Base-by-base conservation (phyloP, 331 rosid genomes). In the Quercus phellos region DNA sequence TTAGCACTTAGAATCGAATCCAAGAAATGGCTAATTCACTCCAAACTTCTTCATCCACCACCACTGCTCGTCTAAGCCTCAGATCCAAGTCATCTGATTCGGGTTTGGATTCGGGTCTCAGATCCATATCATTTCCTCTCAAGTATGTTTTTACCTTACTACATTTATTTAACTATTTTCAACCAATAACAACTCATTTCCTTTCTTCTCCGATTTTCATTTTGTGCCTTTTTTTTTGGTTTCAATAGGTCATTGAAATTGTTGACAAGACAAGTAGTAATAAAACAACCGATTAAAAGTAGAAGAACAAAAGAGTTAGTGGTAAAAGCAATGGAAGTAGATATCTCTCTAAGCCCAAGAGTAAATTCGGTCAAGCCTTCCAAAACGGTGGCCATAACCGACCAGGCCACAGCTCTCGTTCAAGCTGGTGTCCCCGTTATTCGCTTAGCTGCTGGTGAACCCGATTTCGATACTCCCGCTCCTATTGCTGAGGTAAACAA, bases 391-490 rank as follows among this genome's bases (percentile, higher is more conserved):
- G 94, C 90, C 26, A 89, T 94, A 12, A 91, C 89, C 21, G 98
- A 94, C 81, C 90, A 78, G 55, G 98, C 98, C 58, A 87, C 92
- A 0, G 93, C 96, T 51, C 98, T 94, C 6, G 91, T 80, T 11
- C 90, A 86, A 71, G 94, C 98, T 2, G 98, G 98, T 4, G 79
- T 94, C 24, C 97, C 94, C 1, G 94, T 94, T 38, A 94, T 94
- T 74, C 88, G 91, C 16, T 75, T 94, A 32, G 90, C 98, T 0
- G 98, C 97, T 6, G 98, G 98, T 30, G 96, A 94, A 56, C 91
- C 98, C 2, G 98, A 94, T 85, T 94, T 94, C 26, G 96, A 90
- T 71, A 94, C 98, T 0, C 98, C 98, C 0, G 17, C 88, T 55
- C 68, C 79, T 21, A 85, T 94, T 1, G 89, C 87, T 0, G 91